A percentile compares a stretch with the other conserved stretches of the same genome.
Evolutionary conservation across 768 basidiomycete genomes (phyloP).

Genomic region (Amanita rimosa): DNA sequence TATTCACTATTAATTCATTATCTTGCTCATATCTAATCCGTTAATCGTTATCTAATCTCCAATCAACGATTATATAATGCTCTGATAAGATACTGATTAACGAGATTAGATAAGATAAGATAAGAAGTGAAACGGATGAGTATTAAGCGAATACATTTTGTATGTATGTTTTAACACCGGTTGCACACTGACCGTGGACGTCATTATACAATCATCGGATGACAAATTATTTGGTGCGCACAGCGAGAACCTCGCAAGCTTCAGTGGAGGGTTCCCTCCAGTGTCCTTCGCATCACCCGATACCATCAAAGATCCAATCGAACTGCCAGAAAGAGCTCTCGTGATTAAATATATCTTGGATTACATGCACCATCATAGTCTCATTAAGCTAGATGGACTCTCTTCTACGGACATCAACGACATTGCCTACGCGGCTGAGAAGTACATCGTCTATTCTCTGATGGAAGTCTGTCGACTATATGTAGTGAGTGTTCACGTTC

Average conservation of each 20-base stretch:
- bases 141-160: too few relatives aligned
- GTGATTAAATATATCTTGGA: not conserved
- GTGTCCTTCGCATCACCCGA: not conserved
- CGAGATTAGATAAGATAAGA: too few relatives aligned
- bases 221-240: constrained; percentile 6
- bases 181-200: not conserved
- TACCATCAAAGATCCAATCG: not conserved
- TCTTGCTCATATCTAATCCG: too few relatives aligned
- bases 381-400: not conserved
- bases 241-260: not conserved
- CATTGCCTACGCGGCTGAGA: not conserved
- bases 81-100: too few relatives aligned
- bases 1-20: too few relatives aligned
- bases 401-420: not conserved
- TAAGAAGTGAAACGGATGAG: too few relatives aligned
- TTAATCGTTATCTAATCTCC: too few relatives aligned
- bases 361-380: constrained; percentile 2
- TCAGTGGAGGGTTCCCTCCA: constrained; percentile 4
- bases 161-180: too few relatives aligned
- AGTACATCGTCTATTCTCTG: not conserved
- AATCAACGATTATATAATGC: too few relatives aligned
- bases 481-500: not conserved
- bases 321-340: not conserved
- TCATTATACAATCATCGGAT: constrained; percentile 2
- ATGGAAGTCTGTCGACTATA: constrained; percentile 3